Evolutionary conservation across 1,284 basidiomycete genomes (phyloP).

Genomic region (Trichosporon sp.): DNA sequence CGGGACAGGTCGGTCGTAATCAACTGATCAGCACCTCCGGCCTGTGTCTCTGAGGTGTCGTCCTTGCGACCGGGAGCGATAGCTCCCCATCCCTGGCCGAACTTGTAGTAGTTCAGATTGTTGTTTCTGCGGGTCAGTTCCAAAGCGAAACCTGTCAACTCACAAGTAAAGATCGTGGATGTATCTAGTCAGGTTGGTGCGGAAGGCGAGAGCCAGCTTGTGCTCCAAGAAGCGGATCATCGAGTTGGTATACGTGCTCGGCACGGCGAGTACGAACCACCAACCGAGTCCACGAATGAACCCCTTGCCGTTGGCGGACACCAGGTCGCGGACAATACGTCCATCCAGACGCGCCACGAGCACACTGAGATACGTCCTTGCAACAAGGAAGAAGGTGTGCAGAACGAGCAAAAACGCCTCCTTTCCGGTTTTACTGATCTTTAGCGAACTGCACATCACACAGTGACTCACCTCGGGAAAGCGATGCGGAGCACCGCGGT

Average conservation of each 20-base stretch:
- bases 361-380: conserved; percentile 79
- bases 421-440: conserved; percentile 58
- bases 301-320: conserved; percentile 76
- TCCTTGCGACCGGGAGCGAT: conserved; percentile 1
- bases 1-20: conserved; percentile 88
- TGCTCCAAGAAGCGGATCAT: conserved; percentile 91
- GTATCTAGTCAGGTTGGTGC: conserved; percentile 84
- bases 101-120: conserved; percentile 55
- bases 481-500: conserved; percentile 68
- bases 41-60: conserved; percentile 43
- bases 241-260: conserved; percentile 91
- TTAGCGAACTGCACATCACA: neutral
- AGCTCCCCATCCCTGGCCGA: conserved; percentile 36
- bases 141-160: conserved; percentile 2
- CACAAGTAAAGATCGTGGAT: conserved; percentile 88
- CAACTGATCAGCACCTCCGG: conserved; percentile 78
- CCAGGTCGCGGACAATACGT: conserved; percentile 79
- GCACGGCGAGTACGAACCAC: conserved; percentile 87
- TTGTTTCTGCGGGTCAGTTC: conserved; percentile 34
- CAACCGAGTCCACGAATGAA: conserved; percentile 76
- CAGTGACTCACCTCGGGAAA: conserved; percentile 53
- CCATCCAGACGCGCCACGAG: conserved; percentile 86
- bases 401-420: conserved; percentile 70
- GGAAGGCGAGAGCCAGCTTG: conserved; percentile 76
- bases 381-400: conserved; percentile 81